Evolutionary conservation across 2,329 filamentous ascomycete genomes (phyloP), one percentile per base, ranked within the genome.

Genomic region (Chaetomiaceae sp.): DNA sequence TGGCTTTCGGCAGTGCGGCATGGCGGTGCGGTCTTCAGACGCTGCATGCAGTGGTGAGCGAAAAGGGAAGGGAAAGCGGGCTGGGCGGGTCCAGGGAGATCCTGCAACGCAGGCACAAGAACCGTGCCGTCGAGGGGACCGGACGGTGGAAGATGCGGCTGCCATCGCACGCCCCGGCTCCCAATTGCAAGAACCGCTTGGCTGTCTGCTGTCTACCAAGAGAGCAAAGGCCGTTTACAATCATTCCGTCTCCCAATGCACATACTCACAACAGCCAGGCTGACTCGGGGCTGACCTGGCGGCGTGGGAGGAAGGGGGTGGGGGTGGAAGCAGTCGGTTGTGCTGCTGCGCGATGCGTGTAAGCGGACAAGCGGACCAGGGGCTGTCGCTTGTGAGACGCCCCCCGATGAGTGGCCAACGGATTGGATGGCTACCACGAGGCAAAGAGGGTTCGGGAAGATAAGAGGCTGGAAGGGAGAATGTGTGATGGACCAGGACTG

Each of bases 401-500:
- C 43, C n/a, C n/a, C 38, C 38, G 40, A 42, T 52, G 40, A 42
- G 54, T 48, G 43, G 44, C 48, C 42, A 15, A 36, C 34, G 12
- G 47, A 56, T 57, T n/a, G 54, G 50, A 51, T 42, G 50, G 52
- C 47, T 54, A 54, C 56, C 56, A 58, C 56, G 56, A 57, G 56
- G 56, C 47, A 55, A 56, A 58, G 49, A 57, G 55, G 56, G 56
- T 58, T 58, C 56, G 56, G 56, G 56, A 58, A 57, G 56, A 57
- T 56, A 57, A 53, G 53, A 55, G 48, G 51, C 42, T 46, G 37
- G 45, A 49, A 20, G 48, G 45, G 38, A 47, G 29, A 41, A 49
- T 48, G 53, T 51, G 48, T 52, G 50, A 52, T 51, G 55, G 46
- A 47, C 48, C 52, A 55, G 53, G 53, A 53, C 45, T 54, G 42